These are phyloP conservation scores for Steccherinum ochraceum DNA, from an alignment of 768 basidiomycete species.

Conservation along the genomic window DNA sequence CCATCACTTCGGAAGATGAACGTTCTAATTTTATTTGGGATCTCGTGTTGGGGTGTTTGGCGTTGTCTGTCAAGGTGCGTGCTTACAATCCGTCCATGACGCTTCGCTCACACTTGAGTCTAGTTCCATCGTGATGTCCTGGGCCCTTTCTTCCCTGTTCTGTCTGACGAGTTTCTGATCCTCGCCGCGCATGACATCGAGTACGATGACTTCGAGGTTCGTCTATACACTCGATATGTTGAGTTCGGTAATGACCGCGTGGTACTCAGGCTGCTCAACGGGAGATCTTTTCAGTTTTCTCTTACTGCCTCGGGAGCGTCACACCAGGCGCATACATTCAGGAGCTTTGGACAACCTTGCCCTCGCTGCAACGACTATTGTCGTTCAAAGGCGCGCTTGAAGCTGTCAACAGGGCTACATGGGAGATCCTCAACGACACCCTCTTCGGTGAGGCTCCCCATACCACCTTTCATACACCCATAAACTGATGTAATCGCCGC, in stretches of 20 bases:
- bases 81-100: neutral
- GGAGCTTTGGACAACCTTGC: constrained; percentile 52
- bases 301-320: constrained; percentile 42
- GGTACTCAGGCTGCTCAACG: constrained; percentile 44
- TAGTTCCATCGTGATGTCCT: constrained; percentile 64
- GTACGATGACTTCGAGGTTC: constrained; percentile 50
- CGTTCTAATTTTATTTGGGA: constrained; percentile 45
- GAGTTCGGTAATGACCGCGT: neutral
- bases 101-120: neutral
- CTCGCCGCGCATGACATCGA: constrained; percentile 42
- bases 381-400: constrained; percentile 35
- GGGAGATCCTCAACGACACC: constrained; percentile 42
- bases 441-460: constrained; percentile 30
- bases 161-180: constrained; percentile 41
- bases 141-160: constrained; percentile 46
- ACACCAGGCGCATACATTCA: constrained; percentile 45
- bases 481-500: neutral
- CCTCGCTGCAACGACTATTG: constrained; percentile 41
- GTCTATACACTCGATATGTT: constrained; percentile 2
- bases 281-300: constrained; percentile 42
- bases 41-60: constrained; percentile 49
- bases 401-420: constrained; percentile 37
- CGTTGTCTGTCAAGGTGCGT: constrained; percentile 54
- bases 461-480: neutral
- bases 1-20: neutral